phyloP scores from a whole-genome alignment of 768 basidiomycete species.

The Leucogyrophana mollusca region DNA sequence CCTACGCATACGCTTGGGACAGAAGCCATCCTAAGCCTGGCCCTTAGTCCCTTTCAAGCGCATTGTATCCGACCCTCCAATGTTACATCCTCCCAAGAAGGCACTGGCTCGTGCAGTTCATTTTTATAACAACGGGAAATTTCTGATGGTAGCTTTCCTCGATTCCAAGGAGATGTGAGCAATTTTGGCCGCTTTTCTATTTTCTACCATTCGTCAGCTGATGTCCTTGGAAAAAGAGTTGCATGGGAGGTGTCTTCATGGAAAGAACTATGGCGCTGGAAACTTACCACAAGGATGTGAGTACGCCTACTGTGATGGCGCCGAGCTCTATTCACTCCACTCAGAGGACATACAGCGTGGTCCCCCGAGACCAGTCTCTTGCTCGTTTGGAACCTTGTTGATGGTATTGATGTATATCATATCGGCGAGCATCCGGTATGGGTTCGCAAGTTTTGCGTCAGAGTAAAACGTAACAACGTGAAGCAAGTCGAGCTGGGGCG shows the following conservation, averaged over 20 bases:
- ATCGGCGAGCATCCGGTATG: background rate
- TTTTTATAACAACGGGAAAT: background rate
- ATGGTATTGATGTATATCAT: conserved; percentile 3
- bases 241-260: conserved; percentile 3
- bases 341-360: conserved; percentile 1
- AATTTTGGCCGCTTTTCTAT: background rate
- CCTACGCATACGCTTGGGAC: too few species aligned
- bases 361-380: background rate
- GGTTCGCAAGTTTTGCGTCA: background rate
- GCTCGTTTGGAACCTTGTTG: conserved; percentile 4
- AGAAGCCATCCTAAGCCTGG: too few species aligned
- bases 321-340: background rate
- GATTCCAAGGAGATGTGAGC: background rate
- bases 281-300: background rate
- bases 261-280: conserved; percentile 2
- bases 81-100: background rate
- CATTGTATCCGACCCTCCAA: background rate
- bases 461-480: background rate
- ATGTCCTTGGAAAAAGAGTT: too few species aligned
- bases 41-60: background rate
- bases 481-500: conserved; percentile 1
- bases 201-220: too few species aligned
- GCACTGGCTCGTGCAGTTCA: background rate
- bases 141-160: background rate
- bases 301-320: background rate